Conservation (phyloP, 495 filamentous ascomycete species). For the Penicillium fimorum region DNA sequence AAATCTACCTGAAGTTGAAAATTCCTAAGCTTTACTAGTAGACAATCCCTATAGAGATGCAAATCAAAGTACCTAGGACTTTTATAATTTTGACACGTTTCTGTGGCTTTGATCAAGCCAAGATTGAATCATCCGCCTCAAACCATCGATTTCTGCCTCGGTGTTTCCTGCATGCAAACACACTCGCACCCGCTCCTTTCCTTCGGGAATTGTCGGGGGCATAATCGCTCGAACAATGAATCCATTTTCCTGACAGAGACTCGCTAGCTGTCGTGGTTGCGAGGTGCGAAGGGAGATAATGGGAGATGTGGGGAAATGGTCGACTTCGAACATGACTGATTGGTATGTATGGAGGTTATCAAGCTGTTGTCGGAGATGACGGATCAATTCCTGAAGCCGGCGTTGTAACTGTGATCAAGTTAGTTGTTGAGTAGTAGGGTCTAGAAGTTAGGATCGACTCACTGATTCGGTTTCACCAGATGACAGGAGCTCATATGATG, state of each 20-base stretch:
- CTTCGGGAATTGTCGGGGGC: slow-evolving; percentile 48
- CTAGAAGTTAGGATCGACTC: background rate
- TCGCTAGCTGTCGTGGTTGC: slow-evolving; percentile 31
- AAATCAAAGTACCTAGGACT: background rate
- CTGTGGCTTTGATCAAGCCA: slow-evolving; percentile 38
- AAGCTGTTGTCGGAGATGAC: slow-evolving; percentile 36
- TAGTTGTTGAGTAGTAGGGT: background rate
- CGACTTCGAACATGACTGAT: slow-evolving; percentile 35
- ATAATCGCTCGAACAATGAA: slow-evolving; percentile 47
- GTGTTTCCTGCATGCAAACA: slow-evolving; percentile 53
- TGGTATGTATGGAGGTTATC: slow-evolving; percentile 26
- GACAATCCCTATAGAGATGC: background rate
- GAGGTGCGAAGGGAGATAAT: slow-evolving; percentile 47
- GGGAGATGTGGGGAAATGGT: slow-evolving; percentile 43
- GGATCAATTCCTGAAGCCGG: slow-evolving; percentile 38
- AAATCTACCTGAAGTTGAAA: background rate
- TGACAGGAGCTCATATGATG: slow-evolving; percentile 44
- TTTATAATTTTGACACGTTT: slow-evolving; percentile 20
- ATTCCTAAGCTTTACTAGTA: background rate
- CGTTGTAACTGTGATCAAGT: slow-evolving; percentile 33
- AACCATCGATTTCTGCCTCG: slow-evolving; percentile 42
- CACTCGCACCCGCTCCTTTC: slow-evolving; percentile 48
- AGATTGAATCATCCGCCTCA: slow-evolving; percentile 37
- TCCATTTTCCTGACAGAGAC: slow-evolving; percentile 34
- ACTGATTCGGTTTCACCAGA: slow-evolving; percentile 43